Evolutionary conservation across 208 protist genomes (phyloP).

Genomic region (Leishmania martiniquensis): DNA sequence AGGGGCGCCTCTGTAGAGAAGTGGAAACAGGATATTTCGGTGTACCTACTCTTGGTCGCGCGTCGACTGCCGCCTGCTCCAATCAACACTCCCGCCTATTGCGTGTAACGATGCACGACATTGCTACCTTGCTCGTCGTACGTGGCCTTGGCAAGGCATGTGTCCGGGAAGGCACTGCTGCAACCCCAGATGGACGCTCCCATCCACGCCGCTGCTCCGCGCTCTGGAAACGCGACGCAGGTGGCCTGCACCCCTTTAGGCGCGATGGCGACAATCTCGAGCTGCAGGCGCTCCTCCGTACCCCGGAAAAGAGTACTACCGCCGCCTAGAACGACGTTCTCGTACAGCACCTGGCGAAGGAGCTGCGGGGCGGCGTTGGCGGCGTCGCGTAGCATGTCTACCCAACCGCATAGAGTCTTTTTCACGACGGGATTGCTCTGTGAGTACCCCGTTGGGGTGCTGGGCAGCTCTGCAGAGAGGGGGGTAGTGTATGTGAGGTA

Average conservation of each 20-base stretch:
- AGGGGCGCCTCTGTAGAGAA: neutral
- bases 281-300: conserved; percentile 80
- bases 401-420: conserved; percentile 42
- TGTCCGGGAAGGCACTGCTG: conserved; percentile 63
- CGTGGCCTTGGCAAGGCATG: conserved; percentile 77
- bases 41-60: neutral
- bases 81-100: conserved; percentile 20
- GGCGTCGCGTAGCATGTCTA: conserved; percentile 55
- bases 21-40: neutral
- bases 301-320: conserved; percentile 90
- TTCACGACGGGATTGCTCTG: conserved; percentile 32
- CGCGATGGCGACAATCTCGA: conserved; percentile 48
- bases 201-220: conserved; percentile 81
- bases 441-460: conserved; percentile 52
- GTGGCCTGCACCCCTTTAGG: conserved; percentile 26
- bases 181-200: conserved; percentile 87
- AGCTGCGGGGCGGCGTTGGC: conserved; percentile 42
- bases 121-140: conserved; percentile 83
- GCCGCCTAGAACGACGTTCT: conserved; percentile 94
- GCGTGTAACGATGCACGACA: conserved; percentile 67
- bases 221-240: conserved; percentile 80
- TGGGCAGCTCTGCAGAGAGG: conserved; percentile 10
- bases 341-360: conserved; percentile 62
- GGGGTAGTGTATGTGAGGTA: conserved; percentile 51
- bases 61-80: neutral